These are phyloP conservation scores for Xerocomus amazonicus DNA, from an alignment of 1,284 basidiomycete genomes.

Conservation along the genomic window DNA sequence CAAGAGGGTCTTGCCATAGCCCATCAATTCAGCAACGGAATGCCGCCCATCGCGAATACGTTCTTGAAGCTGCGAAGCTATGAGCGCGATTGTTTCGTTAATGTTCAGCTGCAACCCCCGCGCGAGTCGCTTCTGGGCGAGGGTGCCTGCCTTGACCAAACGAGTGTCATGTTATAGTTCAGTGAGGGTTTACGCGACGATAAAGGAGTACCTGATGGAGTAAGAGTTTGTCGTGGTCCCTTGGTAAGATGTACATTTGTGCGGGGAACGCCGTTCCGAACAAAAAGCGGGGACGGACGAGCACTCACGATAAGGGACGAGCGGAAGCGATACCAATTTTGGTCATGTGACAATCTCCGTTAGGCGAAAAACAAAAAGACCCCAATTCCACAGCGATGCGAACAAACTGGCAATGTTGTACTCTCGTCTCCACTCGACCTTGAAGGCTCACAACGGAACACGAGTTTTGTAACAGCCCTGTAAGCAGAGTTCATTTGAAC, in stretches of 20 bases:
- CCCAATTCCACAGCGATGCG: no score
- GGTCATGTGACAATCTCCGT: constrained; percentile 14
- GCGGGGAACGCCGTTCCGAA: neutral
- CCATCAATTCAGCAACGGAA: constrained; percentile 88
- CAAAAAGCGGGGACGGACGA: neutral
- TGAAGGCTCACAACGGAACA: no score
- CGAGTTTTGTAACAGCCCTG: no score
- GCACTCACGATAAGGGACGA: constrained; percentile 10
- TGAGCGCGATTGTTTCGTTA: constrained; percentile 86
- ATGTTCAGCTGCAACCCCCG: constrained; percentile 85
- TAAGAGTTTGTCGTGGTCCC: constrained; percentile 50
- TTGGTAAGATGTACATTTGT: constrained; percentile 46
- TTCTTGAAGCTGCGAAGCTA: constrained; percentile 90
- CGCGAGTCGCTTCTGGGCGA: constrained; percentile 94
- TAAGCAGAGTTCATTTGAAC: constrained; percentile 3
- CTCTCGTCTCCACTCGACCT: no score
- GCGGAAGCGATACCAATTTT: neutral
- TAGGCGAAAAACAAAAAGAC: neutral
- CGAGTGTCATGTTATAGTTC: neutral
- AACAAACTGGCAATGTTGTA: no score
- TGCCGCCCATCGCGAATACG: constrained; percentile 92
- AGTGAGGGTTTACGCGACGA: neutral
- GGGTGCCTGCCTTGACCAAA: constrained; percentile 60
- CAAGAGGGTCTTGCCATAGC: constrained; percentile 84
- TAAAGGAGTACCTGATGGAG: constrained; percentile 44